These are phyloP conservation scores for Eucommia ulmoides DNA, from an alignment of 257 asterid genomes.

Conservation along the genomic window DNA sequence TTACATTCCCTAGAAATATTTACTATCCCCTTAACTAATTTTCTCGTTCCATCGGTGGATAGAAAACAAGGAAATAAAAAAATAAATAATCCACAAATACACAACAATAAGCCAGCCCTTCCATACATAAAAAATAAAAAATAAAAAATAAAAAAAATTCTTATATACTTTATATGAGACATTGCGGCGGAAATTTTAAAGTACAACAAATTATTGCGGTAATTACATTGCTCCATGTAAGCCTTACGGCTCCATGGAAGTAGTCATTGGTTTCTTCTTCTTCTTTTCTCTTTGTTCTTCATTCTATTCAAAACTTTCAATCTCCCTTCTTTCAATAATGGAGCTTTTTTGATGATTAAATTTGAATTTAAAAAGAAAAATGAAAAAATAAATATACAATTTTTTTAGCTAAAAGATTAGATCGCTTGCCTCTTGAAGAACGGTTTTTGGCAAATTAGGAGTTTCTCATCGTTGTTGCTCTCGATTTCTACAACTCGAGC, in stretches of 20 bases:
- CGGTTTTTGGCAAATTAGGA: conserved; percentile 95
- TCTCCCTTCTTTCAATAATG: conserved; percentile 23
- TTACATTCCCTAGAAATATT: no score
- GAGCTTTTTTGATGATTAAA: conserved; percentile 20
- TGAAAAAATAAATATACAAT: conserved; percentile 29
- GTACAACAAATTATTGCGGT: no score
- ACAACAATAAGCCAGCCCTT: no score
- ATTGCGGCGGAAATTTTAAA: no score
- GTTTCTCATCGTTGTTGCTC: conserved; percentile 65
- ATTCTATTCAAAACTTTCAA: conserved; percentile 28
- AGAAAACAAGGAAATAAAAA: no score
- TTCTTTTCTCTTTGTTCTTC: conserved; percentile 18
- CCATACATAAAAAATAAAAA: no score
- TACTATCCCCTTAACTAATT: no score
- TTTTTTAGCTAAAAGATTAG: conserved; percentile 20
- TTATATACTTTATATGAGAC: no score
- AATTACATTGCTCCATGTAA: conserved; percentile 46
- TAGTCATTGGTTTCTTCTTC: conserved; percentile 9
- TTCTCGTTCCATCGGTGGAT: no score
- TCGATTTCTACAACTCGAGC: no score
- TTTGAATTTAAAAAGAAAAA: conserved; percentile 24
- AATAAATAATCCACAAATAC: no score
- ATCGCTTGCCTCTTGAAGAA: conserved; percentile 57
- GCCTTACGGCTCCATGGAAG: conserved; percentile 71
- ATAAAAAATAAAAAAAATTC: no score